Conservation (phyloP, 2,329 filamentous ascomycete genomes). For the Paraphaeosphaeria sporulosa region DNA sequence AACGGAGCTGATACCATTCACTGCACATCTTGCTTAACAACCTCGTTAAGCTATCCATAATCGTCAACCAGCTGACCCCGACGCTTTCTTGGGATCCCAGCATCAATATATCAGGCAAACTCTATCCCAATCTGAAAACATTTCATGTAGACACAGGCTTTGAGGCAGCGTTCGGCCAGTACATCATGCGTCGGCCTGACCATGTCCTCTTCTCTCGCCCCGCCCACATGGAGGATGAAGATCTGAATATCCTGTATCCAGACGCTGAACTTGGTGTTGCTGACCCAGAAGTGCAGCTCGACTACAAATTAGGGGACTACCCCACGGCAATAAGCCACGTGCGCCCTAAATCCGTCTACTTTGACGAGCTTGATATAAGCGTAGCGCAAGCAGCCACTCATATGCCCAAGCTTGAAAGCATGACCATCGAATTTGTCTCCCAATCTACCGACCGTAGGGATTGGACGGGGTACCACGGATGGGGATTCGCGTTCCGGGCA, state of each 20-base stretch:
- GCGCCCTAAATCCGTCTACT: background rate
- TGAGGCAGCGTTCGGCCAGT: background rate
- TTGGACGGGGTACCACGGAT: background rate
- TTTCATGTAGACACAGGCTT: background rate
- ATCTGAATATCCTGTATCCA: background rate
- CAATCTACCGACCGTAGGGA: background rate
- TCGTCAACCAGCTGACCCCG: background rate
- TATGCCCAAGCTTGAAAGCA: background rate
- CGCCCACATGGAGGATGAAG: background rate
- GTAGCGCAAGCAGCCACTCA: background rate
- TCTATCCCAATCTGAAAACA: background rate
- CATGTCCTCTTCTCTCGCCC: background rate
- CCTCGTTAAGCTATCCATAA: background rate
- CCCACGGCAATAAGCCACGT: background rate
- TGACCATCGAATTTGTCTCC: background rate
- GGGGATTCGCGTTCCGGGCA: background rate
- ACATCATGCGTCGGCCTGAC: background rate
- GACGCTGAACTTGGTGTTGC: background rate
- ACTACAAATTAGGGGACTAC: background rate
- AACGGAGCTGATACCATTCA: background rate
- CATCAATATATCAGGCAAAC: background rate
- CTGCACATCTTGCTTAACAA: background rate
- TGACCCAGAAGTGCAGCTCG: background rate
- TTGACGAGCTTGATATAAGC: background rate
- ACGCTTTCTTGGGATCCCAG: background rate